Evolutionary conservation across 2,329 filamentous ascomycete genomes (phyloP), one percentile per base, ranked within the genome.

Genomic region (Aphanocladium album): DNA sequence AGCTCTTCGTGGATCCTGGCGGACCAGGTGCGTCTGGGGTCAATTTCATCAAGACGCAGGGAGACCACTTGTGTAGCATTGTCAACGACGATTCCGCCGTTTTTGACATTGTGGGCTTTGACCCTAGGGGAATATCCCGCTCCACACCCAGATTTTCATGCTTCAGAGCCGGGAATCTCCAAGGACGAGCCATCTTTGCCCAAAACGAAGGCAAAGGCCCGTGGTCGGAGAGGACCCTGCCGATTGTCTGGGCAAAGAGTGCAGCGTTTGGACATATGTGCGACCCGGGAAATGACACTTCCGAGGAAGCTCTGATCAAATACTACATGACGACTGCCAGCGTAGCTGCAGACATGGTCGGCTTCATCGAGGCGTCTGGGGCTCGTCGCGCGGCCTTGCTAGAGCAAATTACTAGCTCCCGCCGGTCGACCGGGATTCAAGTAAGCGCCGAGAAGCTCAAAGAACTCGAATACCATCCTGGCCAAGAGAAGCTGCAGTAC

Each of bases 11-110:
- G 47, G 79, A 80, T 67, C 77, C 77, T 0, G 79, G 79, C 45
- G 79, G 79, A 0, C 78, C 78, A 0, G 76, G 78, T 27, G 73
- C 69, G 21, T 76, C 75, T 0, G 78, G 79, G 4, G 70, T 78
- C 2, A 37, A 39, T 0, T 64, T 73, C 14, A 27, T 73, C 9
- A 64, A 72, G 12, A 5, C 5, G 1, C 47, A 23, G 2, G 76
- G 71, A 19, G 60, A 52, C 3, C 25, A 55, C n/a, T 59, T 79
- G 8, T 75, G 72, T 46, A 37, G 56, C 41, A 60, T 65, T 5
- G 30, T 53, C 50, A 53, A 53, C 21, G 25, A 27, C 12, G 50
- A 41, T 33, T 53, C 50, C 9, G 50, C 33, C 19, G 19, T 25
- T n/a, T 46, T 66, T 5, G 71, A 72, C 43, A 70, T 80, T 30